phyloP scores from a whole-genome alignment of 805 yeast genomes.

The Ascoidea tarda region DNA sequence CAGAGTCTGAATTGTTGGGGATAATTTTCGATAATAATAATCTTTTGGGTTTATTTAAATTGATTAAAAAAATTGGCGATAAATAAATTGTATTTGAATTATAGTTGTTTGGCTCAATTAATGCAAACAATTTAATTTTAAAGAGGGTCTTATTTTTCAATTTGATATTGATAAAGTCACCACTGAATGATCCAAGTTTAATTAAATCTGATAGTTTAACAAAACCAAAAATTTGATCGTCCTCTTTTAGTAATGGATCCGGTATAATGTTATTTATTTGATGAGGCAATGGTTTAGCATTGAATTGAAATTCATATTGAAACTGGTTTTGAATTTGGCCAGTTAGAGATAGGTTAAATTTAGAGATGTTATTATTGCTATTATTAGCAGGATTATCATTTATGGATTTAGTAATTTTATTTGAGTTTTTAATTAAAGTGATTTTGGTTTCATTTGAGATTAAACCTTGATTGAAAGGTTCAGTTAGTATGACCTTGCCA shows the following conservation, averaged over 20 bases:
- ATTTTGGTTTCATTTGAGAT: slow-evolving; percentile 33
- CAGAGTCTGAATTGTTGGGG: slow-evolving; percentile 1
- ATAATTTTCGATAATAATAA: slow-evolving; percentile 9
- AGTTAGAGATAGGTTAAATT: slow-evolving; percentile 1
- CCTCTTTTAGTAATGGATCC: slow-evolving; percentile 19
- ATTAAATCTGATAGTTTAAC: slow-evolving; percentile 36
- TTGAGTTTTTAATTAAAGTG: slow-evolving; percentile 28
- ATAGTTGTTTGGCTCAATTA: slow-evolving; percentile 47
- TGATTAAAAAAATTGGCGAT: slow-evolving; percentile 48
- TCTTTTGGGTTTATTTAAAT: slow-evolving; percentile 24
- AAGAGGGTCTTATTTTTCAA: slow-evolving; percentile 2
- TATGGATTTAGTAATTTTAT: background rate
- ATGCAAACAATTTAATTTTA: slow-evolving; percentile 29
- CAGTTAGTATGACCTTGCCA: slow-evolving; percentile 46
- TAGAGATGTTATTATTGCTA: background rate
- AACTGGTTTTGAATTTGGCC: slow-evolving; percentile 2
- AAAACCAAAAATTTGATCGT: slow-evolving; percentile 29
- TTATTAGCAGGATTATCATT: slow-evolving; percentile 6
- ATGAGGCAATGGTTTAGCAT: slow-evolving; percentile 1
- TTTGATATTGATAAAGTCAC: slow-evolving; percentile 38
- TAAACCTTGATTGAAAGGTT: slow-evolving; percentile 61
- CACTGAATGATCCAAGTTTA: slow-evolving; percentile 49
- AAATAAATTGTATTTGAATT: slow-evolving; percentile 28
- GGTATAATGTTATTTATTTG: slow-evolving; percentile 6
- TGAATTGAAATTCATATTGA: background rate